These are phyloP conservation scores for Penicillium janthinellum DNA, from an alignment of 2,329 filamentous ascomycete species.

Conservation along the genomic window DNA sequence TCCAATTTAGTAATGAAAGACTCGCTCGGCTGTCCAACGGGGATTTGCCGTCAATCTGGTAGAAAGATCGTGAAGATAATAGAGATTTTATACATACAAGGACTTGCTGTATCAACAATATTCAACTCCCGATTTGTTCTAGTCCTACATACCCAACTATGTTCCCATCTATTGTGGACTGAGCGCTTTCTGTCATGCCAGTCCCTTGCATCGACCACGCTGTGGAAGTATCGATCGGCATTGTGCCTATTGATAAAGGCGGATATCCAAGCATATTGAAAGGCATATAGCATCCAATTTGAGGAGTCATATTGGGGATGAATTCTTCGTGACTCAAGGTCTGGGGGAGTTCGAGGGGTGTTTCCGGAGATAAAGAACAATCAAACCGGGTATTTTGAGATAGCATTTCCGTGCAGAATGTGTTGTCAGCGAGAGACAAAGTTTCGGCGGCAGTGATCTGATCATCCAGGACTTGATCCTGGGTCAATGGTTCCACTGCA, in stretches of 20 bases:
- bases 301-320: background rate
- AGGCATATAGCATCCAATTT: background rate
- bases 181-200: background rate
- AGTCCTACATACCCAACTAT: too few relatives aligned
- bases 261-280: background rate
- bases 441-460: background rate
- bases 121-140: too few relatives aligned
- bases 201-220: background rate
- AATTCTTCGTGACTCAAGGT: background rate
- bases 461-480: background rate
- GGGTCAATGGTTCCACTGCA: background rate
- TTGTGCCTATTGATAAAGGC: background rate
- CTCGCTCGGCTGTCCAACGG: conserved; percentile 20
- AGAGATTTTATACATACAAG: too few relatives aligned
- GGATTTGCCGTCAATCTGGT: conserved; percentile 26
- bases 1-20: conserved; percentile 35
- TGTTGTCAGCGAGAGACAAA: background rate
- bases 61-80: background rate
- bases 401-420: background rate
- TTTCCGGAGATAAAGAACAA: background rate
- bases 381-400: background rate
- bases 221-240: background rate
- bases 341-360: background rate
- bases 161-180: background rate
- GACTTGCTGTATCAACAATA: too few relatives aligned